Evolutionary conservation across 1,139 yeast species (phyloP), one percentile per base, ranked within the genome.

Genomic region (Geotrichum aggregatum): DNA sequence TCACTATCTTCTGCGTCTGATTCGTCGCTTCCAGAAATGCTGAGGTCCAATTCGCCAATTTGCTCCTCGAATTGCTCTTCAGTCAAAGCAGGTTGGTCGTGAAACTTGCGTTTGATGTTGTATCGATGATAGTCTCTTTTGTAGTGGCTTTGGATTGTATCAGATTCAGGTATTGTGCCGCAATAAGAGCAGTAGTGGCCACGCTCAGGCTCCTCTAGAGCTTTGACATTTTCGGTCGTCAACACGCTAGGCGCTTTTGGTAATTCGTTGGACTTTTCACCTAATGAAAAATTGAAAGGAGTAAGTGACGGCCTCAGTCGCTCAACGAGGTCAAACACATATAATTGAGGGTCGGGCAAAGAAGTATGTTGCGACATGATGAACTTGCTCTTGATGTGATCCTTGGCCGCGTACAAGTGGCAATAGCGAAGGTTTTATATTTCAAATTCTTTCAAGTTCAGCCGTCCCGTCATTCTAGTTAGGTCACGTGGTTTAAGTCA

Each of bases 1-100:
- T 61, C 63, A 2, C 54, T 59, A 4, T 82, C 75, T 16, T 34
- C 52, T 3, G 46, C 53, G 10, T 58, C 61, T 21, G 57, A 59
- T 7, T 55, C 58, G 22, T 56, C 63, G 7, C 66, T 62, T 0
- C 84, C 87, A 1, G 87, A 82, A 14, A 82, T 73, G 65, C 85
- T 79, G 52, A 77, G 84, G 47, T 65, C 66, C 50, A 76, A 71
- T 35, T 72, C 73, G 47, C 79, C 84, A 47, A 82, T 64, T 45
- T 81, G 59, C 11, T 70, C 68, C 33, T 83, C 86, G 60, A 84
- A 86, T 61, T 83, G 82, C 1, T 71, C 76, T 59, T 80, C 87
- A 2, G 76, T 69, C 28, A 85, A 66, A 0, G 80, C 72, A 1
- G 73, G 67, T 48, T 78, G 70, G 1, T 77, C 76, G 38, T 71